Base-by-base conservation (phyloP, 1,284 basidiomycete species). In the Naganishia liquefaciens region DNA sequence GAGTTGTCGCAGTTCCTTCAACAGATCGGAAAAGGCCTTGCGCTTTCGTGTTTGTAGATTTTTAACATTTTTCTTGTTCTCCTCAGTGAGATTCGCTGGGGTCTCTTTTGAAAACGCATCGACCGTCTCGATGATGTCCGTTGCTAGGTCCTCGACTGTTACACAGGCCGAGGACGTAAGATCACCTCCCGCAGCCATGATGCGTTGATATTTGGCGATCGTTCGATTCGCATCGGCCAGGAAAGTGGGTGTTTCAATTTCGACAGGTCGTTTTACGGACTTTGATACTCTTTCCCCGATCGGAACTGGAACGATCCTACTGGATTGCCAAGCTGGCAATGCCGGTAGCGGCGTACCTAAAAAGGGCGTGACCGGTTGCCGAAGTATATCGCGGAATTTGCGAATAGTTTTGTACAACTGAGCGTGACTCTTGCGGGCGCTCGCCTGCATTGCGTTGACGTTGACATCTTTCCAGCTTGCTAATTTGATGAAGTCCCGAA, bases 401-500 rank as follows among this genome's bases (percentile, higher is more conserved):
- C 91, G 86, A 68, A 98, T 85, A 69, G 87, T 86, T 77, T 91
- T 93, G 84, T 94, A 95, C 15, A 99, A 82, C 69, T 94, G 91
- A 67, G 87, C 87, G 77, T 99, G 96, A 1, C 91, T 93, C 74
- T 86, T 89, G 70, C 89, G 86, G 0, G 95, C 94, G 72, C 93
- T 98, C 68, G 90, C 88, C 76, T 90, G 91, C 69, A 99, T 83
- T 3, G 96, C 93, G 70, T 92, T 90, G 11, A 99, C 89, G 73
- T 99, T 99, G 74, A 95, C 83, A 75, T 99, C 96, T 77, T 91
- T 95, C 96, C 96, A 99, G 73, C 93, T 96, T 0, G 96, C 96
- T 44, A 99, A 83, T 76, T 93, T 93, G 82, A 99, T 89, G 74
- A 91, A 90, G 62, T 86, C 87, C 66, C 83, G 84, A 62, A 99